These are phyloP conservation scores for Blastobotrys robertii DNA, from an alignment of 805 yeast species.

Conservation along the genomic window DNA sequence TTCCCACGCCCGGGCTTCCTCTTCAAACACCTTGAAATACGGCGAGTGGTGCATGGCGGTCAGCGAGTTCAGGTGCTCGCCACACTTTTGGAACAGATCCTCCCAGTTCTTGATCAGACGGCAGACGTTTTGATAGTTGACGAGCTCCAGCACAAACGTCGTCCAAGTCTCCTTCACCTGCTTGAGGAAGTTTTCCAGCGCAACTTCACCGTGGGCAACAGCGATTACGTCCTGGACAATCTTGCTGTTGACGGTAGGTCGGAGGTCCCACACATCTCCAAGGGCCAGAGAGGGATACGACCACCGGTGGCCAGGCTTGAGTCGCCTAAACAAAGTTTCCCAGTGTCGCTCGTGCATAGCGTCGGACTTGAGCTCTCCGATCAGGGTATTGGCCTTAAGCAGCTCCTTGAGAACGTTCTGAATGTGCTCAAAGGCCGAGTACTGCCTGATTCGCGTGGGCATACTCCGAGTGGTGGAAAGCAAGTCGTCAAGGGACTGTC, in stretches of 20 bases:
- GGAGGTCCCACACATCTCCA: conserved; percentile 53
- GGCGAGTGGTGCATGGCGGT: conserved; percentile 64
- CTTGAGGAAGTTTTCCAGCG: conserved; percentile 47
- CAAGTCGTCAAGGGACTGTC: conserved; percentile 41
- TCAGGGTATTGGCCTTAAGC: conserved; percentile 30
- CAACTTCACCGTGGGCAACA: conserved; percentile 64
- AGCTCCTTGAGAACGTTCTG: conserved; percentile 36
- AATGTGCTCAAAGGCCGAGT: conserved; percentile 57
- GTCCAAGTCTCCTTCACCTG: conserved; percentile 51
- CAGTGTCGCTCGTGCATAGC: conserved; percentile 61
- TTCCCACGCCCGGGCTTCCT: conserved; percentile 46
- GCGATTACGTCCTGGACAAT: conserved; percentile 40
- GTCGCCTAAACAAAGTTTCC: conserved; percentile 36
- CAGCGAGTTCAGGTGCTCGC: conserved; percentile 52
- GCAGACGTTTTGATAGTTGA: conserved; percentile 42
- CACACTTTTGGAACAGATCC: conserved; percentile 43
- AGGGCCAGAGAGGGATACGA: conserved; percentile 31
- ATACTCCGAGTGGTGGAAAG: conserved; percentile 37
- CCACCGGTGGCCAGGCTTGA: conserved; percentile 13
- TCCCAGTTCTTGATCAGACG: conserved; percentile 64
- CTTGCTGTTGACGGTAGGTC: conserved; percentile 37
- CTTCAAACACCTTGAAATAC: conserved; percentile 50
- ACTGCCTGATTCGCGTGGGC: conserved; percentile 53
- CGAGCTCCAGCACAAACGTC: conserved; percentile 39
- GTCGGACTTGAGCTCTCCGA: conserved; percentile 44